phyloP scores from a whole-genome alignment of 208 protist genomes.

The Porcisia deanei region DNA sequence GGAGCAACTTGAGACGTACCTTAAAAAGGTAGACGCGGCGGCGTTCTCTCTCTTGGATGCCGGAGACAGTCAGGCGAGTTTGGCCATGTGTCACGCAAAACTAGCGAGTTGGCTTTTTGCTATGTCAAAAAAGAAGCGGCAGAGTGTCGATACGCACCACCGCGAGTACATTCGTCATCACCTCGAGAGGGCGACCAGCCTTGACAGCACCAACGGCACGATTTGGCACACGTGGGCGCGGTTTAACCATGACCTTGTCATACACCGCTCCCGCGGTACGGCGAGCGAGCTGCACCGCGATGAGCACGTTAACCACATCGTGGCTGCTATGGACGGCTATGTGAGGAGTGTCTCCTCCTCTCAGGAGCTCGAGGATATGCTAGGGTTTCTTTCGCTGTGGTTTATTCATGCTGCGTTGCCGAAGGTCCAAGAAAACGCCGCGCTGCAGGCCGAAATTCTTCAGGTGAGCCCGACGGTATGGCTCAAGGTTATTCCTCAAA shows the following conservation, averaged over 20 bases:
- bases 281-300: conserved; percentile 27
- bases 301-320: conserved; percentile 68
- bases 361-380: conserved; percentile 95
- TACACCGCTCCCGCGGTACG: conserved; percentile 20
- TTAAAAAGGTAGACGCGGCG: conserved; percentile 49
- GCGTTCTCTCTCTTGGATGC: conserved; percentile 7
- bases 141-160: conserved; percentile 26
- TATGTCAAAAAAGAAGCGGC: conserved; percentile 24
- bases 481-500: conserved; percentile 99
- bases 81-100: conserved; percentile 86
- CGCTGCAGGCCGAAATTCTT: conserved; percentile 88
- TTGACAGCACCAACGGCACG: conserved; percentile 94
- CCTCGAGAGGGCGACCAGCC: conserved; percentile 69
- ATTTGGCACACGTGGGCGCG: conserved; percentile 98
- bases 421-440: conserved; percentile 53
- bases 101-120: conserved; percentile 82
- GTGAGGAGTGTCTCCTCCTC: conserved; percentile 90
- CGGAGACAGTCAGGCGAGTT: conserved; percentile 32
- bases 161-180: conserved; percentile 56
- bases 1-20: conserved; percentile 68
- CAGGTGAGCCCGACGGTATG: conserved; percentile 97
- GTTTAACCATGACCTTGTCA: conserved; percentile 92
- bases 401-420: conserved; percentile 92
- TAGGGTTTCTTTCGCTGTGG: conserved; percentile 99
- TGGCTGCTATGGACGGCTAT: conserved; percentile 95